These are phyloP conservation scores for Sporothrix curviconia DNA, from an alignment of 2,329 filamentous ascomycete genomes.

Conservation along the genomic window DNA sequence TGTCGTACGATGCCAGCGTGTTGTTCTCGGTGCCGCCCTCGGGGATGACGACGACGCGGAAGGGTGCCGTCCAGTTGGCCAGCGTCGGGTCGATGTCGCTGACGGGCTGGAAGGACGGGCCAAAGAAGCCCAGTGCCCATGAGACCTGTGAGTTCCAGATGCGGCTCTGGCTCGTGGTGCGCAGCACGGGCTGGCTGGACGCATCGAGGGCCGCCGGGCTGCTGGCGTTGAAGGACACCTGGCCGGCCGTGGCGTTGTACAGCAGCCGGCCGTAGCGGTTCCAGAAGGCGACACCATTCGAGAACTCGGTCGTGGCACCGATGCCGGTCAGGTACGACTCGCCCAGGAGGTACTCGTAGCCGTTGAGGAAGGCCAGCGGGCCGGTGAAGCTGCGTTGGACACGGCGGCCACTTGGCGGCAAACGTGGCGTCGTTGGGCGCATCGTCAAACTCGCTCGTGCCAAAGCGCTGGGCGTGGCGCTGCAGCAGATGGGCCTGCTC, in stretches of 20 bases:
- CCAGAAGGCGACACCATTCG: slow-evolving; percentile 45
- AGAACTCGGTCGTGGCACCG: slow-evolving; percentile 45
- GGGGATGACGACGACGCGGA: slow-evolving; percentile 43
- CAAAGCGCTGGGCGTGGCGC: slow-evolving; percentile 48
- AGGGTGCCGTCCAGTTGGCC: slow-evolving; percentile 34
- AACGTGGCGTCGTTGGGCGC: slow-evolving; percentile 43
- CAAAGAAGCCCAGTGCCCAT: slow-evolving; percentile 48
- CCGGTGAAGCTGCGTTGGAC: slow-evolving; percentile 31
- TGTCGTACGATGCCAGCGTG: slow-evolving; percentile 45
- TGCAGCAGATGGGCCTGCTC: slow-evolving; percentile 48
- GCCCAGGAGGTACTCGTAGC: slow-evolving; percentile 41
- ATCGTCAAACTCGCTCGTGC: slow-evolving; percentile 37
- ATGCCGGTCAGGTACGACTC: slow-evolving; percentile 40
- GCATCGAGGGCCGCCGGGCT: slow-evolving; percentile 40
- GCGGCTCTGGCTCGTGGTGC: slow-evolving; percentile 47
- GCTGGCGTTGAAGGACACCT: slow-evolving; percentile 41
- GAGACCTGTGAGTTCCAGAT: slow-evolving; percentile 49
- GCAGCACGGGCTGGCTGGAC: slow-evolving; percentile 39
- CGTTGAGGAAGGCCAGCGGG: slow-evolving; percentile 46
- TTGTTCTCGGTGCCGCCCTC: slow-evolving; percentile 46
- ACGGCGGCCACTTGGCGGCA: slow-evolving; percentile 42
- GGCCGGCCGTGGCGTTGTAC: slow-evolving; percentile 41
- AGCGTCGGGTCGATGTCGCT: slow-evolving; percentile 30
- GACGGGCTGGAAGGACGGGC: slow-evolving; percentile 35
- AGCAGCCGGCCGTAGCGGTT: slow-evolving; percentile 47